Percentiles rank a stretch among this genome's conserved stretches.
Conservation (phyloP, 345 rosid species). For the Murraya paniculata region DNA sequence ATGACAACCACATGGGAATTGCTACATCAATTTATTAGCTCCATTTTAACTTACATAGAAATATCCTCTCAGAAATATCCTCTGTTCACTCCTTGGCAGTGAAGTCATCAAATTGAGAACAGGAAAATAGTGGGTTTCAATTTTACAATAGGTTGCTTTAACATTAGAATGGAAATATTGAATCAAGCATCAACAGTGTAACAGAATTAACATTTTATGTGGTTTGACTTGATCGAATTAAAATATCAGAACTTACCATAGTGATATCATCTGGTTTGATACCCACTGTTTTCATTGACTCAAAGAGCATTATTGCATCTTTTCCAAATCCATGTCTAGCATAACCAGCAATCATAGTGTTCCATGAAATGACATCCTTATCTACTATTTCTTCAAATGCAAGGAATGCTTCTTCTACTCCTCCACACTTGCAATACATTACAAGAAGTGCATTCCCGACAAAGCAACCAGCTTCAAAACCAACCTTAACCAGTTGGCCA, state of each 20-base stretch:
- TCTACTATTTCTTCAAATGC: constrained; percentile 55
- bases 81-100: background rate
- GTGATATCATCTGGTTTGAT: constrained; percentile 61
- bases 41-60: background rate
- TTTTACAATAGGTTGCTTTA: background rate
- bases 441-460: constrained; percentile 69
- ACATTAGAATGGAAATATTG: background rate
- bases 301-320: constrained; percentile 52
- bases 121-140: background rate
- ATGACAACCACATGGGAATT: background rate
- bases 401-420: constrained; percentile 58
- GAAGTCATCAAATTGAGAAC: background rate
- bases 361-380: constrained; percentile 67
- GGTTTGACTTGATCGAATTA: constrained; percentile 29
- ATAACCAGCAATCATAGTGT: constrained; percentile 66
- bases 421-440: constrained; percentile 75
- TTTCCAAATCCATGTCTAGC: constrained; percentile 65
- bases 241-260: constrained; percentile 30
- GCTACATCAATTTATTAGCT: background rate
- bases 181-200: background rate
- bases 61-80: background rate
- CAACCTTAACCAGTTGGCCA: constrained; percentile 59
- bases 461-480: constrained; percentile 54
- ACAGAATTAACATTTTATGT: constrained; percentile 26
- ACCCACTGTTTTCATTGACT: constrained; percentile 55